Percentiles rank a stretch among this genome's conserved stretches.
phyloP scores from a whole-genome alignment of 2,329 filamentous ascomycete genomes.

The Pseudopithomyces chartarum region DNA sequence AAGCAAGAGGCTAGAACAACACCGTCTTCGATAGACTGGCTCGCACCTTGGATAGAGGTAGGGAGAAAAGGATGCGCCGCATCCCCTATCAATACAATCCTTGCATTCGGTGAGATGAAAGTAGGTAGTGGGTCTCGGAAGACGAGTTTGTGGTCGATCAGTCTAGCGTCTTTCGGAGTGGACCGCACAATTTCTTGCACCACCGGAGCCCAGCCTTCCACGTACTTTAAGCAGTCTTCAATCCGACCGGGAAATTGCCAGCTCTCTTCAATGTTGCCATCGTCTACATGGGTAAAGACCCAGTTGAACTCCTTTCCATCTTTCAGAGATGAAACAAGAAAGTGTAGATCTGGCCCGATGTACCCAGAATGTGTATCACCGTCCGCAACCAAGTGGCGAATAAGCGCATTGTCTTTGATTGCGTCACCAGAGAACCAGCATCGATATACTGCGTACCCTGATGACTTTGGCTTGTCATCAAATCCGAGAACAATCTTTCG shows the following conservation, averaged over 20 bases:
- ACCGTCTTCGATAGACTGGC: slow-evolving; percentile 59
- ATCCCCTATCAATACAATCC: slow-evolving; percentile 58
- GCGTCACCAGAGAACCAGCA: slow-evolving; percentile 47
- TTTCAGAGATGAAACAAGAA: slow-evolving; percentile 42
- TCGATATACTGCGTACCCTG: slow-evolving; percentile 59
- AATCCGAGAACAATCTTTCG: slow-evolving; percentile 59
- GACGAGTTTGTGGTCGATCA: slow-evolving; percentile 61
- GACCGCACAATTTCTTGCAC: slow-evolving; percentile 38
- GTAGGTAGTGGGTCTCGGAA: slow-evolving; percentile 59
- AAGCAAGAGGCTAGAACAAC: slow-evolving; percentile 34
- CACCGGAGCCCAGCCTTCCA: slow-evolving; percentile 37
- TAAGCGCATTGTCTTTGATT: slow-evolving; percentile 29
- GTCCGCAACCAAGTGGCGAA: slow-evolving; percentile 39
- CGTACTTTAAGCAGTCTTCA: slow-evolving; percentile 38
- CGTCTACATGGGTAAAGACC: slow-evolving; percentile 47
- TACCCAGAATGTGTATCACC: slow-evolving; percentile 40
- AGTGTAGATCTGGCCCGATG: slow-evolving; percentile 43
- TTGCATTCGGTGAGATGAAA: slow-evolving; percentile 55
- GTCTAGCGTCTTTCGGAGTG: slow-evolving; percentile 35
- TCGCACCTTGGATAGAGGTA: slow-evolving; percentile 59
- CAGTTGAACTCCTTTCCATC: slow-evolving; percentile 43
- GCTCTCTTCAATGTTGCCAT: slow-evolving; percentile 39
- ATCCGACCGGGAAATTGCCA: slow-evolving; percentile 40
- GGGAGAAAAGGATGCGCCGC: slow-evolving; percentile 60
- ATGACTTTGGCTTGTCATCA: slow-evolving; percentile 57